Percentiles rank a stretch among this genome's conserved stretches.
phyloP scores from a whole-genome alignment of 441 rosid species.

The Viola pubescens region DNA sequence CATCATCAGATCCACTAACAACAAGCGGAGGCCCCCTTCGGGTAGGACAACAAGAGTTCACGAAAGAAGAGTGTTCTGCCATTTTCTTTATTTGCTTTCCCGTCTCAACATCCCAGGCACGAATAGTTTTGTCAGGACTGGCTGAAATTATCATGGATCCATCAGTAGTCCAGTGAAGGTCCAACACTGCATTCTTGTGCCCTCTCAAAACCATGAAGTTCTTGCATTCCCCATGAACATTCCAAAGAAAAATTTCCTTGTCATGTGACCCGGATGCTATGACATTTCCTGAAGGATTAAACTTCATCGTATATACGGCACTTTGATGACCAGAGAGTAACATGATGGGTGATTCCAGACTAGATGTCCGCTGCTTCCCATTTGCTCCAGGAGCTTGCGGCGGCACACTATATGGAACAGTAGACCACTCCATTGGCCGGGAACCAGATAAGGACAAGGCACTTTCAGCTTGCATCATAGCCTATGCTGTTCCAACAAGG shows the following conservation, averaged over 20 bases:
- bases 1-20: conserved; percentile 90
- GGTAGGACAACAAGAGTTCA: conserved; percentile 83
- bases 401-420: conserved; percentile 45
- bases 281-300: conserved; percentile 71
- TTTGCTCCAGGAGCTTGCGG: conserved; percentile 50
- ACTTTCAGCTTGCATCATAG: conserved; percentile 35
- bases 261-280: conserved; percentile 95
- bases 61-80: conserved; percentile 88
- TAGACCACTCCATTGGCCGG: conserved; percentile 87
- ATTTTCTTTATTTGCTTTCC: conserved; percentile 91
- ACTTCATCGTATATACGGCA: conserved; percentile 76
- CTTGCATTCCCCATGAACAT: conserved; percentile 81
- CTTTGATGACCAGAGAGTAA: conserved; percentile 77
- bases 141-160: conserved; percentile 80
- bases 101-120: conserved; percentile 89
- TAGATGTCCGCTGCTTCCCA: conserved; percentile 61
- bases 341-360: conserved; percentile 90
- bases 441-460: conserved; percentile 56
- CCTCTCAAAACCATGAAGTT: conserved; percentile 90
- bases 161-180: conserved; percentile 88
- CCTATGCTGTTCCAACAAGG: conserved; percentile 2
- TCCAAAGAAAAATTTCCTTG: conserved; percentile 81
- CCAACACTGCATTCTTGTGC: conserved; percentile 85
- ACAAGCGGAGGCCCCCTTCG: conserved; percentile 85
- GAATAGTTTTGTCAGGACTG: conserved; percentile 80